Evolutionary conservation across 106 monocot species (phyloP), one percentile per base, ranked within the genome.

Genomic region (Ottelia alismoides): DNA sequence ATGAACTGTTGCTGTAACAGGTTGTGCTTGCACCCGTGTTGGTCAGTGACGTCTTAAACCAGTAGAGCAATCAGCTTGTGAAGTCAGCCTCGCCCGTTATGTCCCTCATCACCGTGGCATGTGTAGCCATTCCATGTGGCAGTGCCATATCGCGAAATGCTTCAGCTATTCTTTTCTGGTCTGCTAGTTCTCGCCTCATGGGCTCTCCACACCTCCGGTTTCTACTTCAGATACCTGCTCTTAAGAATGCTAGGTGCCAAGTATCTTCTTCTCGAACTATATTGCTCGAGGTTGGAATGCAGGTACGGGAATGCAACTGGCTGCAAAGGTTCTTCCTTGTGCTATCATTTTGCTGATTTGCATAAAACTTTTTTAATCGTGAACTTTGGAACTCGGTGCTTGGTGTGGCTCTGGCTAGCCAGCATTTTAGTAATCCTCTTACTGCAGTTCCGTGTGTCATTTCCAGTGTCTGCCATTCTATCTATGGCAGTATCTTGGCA

Each of bases 281-380:
- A 51, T 93, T 87, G 0, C 80, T 93, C 21, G 93, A 93, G 59
- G 93, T 93, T 53, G 93, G 93, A 53, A 93, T 93, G 87, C 93
- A 92, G 82, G 85, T 92, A 62, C 61, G 2, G 22, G n/a, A n/a
- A n/a, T n/a, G n/a, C n/a, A n/a, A n/a, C n/a, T n/a, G n/a, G n/a
- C n/a, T n/a, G n/a, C n/a, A n/a, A n/a, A n/a, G n/a, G n/a, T n/a
- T n/a, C n/a, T n/a, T n/a, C n/a, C n/a, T n/a, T n/a, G n/a, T n/a
- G n/a, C n/a, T n/a, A n/a, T n/a, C n/a, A n/a, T n/a, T n/a, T n/a
- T n/a, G n/a, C n/a, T n/a, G n/a, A n/a, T n/a, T n/a, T n/a, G n/a
- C n/a, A n/a, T n/a, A n/a, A n/a, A n/a, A n/a, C n/a, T n/a, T n/a
- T n/a, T n/a, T n/a, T 40, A 0, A 1, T 22, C 14, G 22, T 53